Percentiles rank a stretch among this genome's conserved stretches.
phyloP scores from a whole-genome alignment of 2,329 filamentous ascomycete species.

The Pyricularia sp. region DNA sequence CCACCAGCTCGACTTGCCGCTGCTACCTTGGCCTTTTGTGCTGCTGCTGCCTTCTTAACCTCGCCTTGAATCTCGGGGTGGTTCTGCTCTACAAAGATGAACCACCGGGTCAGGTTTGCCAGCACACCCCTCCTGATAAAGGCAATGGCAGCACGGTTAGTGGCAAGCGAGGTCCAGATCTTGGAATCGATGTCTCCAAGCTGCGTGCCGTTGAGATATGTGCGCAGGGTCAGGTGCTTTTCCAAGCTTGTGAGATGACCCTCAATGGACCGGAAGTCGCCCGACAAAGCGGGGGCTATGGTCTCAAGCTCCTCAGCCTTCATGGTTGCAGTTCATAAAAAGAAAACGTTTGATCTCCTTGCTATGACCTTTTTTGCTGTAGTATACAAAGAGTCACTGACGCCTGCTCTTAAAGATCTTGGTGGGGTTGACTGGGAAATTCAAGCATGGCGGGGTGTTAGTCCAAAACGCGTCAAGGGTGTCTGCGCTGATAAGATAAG shows the following conservation, averaged over 20 bases:
- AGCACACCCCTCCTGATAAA: conserved; percentile 69
- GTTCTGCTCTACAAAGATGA: conserved; percentile 67
- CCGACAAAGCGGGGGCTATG: conserved; percentile 33
- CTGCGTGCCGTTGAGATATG: conserved; percentile 71
- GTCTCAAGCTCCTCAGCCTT: conserved; percentile 42
- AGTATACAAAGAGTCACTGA: neutral
- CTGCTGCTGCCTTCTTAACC: conserved; percentile 55
- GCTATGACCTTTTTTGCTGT: conserved; percentile 1
- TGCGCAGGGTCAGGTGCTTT: conserved; percentile 74
- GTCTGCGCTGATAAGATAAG: conserved; percentile 2
- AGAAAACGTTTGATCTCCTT: neutral
- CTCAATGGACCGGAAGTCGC: conserved; percentile 75
- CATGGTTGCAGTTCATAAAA: conserved; percentile 22
- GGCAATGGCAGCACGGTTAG: conserved; percentile 71
- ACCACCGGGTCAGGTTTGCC: conserved; percentile 74
- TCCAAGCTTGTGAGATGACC: conserved; percentile 64
- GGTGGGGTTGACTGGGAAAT: conserved; percentile 4
- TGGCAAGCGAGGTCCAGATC: conserved; percentile 71
- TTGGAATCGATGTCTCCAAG: conserved; percentile 66
- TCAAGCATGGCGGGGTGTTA: neutral
- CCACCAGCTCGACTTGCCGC: conserved; percentile 63
- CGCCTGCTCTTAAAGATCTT: neutral
- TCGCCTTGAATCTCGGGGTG: conserved; percentile 64
- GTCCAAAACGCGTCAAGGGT: neutral
- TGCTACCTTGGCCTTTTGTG: conserved; percentile 55